Conservation (phyloP, 345 rosid species). For the Theobroma cacao region DNA sequence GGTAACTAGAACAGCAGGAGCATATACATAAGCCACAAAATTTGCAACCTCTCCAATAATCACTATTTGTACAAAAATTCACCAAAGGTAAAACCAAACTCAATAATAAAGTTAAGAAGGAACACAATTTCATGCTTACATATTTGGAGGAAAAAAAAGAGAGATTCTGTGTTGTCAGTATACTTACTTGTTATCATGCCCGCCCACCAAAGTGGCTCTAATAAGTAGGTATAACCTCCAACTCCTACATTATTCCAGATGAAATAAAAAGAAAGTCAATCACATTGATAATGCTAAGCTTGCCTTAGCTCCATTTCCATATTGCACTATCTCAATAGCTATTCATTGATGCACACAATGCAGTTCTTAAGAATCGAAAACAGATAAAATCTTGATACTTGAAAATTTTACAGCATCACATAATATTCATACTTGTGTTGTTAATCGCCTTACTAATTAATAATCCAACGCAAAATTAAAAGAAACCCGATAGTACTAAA, state of each 20-base stretch:
- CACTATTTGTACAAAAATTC: conserved; percentile 43
- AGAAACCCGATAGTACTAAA: neutral
- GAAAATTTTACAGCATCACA: neutral
- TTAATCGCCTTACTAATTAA: neutral
- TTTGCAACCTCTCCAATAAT: conserved; percentile 86
- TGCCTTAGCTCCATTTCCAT: neutral
- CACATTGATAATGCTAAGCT: neutral
- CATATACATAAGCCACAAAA: conserved; percentile 90
- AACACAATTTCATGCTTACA: conserved; percentile 42
- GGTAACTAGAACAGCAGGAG: conserved; percentile 90
- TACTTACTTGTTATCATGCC: conserved; percentile 86
- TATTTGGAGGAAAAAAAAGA: conserved; percentile 11
- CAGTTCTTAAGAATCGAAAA: neutral
- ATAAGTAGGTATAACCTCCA: conserved; percentile 86
- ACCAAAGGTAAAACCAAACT: neutral
- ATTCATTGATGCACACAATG: neutral
- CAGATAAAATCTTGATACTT: neutral
- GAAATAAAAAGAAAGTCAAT: neutral
- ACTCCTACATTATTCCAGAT: conserved; percentile 44
- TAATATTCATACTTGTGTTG: too few relatives aligned
- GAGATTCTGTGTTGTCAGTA: neutral
- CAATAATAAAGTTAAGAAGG: neutral
- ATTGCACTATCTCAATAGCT: conserved; percentile 2
- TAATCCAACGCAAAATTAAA: neutral
- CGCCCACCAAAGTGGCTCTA: conserved; percentile 97